Evolutionary conservation across 768 basidiomycete species (phyloP), one percentile per base, ranked within the genome.

Genomic region (Bullera alba): DNA sequence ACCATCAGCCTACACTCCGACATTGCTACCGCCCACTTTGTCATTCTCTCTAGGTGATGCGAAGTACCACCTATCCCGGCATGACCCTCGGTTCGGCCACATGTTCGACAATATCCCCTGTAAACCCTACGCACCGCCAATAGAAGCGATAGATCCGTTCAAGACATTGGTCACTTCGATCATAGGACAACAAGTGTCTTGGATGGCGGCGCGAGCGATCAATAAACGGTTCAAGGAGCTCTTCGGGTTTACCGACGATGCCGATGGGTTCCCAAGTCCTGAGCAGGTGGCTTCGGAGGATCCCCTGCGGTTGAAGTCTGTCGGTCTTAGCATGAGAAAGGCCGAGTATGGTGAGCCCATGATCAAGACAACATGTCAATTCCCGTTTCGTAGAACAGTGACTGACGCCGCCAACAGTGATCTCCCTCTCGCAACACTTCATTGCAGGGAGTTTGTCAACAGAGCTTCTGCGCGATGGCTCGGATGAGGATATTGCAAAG

Each of bases 131-230:
- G 63, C 76, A 79, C 8, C 76, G 7, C 60, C 56, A 2, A 21
- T 85, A 16, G 83, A 87, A 63, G 75, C 75, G 32, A 78, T 89
- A n/a, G 85, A 89, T 67, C 87, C 88, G 1, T 92, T 90, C 70
- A 86, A 84, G 36, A 83, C 86, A 1, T 76, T 89, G 22, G 78
- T 79, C 22, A 79, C 79, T 4, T 85, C 84, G 27, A 87, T 89
- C 48, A 69, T 89, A 78, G 87, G 73, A 2, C 73, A 75, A 44
- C 71, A 72, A 44, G 71, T 70, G 21, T 87, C 86, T 1, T 88
- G 85, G 86, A 71, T 83, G 37, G 91, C 89, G 10, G 91, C 90
- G 0, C 78, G 85, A 19, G 82, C 86, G 17, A 88, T 93, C 53
- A 82, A 77, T 30, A 85, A 88, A 72, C 81, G 78, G 51, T 93